Evolutionary conservation across 78 protist species (phyloP), one percentile per base, ranked within the genome.

Genomic region (Dictyostelium capitatum): DNA sequence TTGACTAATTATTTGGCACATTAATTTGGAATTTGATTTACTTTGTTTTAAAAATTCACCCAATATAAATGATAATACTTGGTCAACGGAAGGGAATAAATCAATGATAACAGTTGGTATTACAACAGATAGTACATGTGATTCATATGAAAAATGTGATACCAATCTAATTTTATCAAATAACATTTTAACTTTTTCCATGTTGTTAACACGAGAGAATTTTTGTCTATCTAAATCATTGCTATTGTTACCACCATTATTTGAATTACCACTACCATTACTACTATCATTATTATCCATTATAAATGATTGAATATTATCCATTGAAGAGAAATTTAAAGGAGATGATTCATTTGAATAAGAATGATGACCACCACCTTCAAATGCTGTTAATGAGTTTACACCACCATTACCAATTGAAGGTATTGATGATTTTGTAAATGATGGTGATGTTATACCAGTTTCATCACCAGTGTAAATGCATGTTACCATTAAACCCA

Each of bases 21-120:
- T 87, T 30, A 87, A n/a, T 43, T 87, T 87, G 0, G 93, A 82
- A 50, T 74, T 77, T 6, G 93, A 64, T 64, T 87, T 87, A 14
- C 84, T 65, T 87, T 87, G 93, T 87, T 87, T 87, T 48, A 87
- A 51, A 20, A 87, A 87, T 77, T 87, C 93, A 43, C 93, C 93
- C 6, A 87, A 78, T 28, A 87, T 87, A 77, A 87, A 87, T 50
- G 93, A 87, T 2, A 87, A 46, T n/a, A 87, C 69, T 51, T 87
- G 93, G 32, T 87, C 93, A 50, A 87, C 93, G 6, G 84, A 77
- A 23, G 93, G 93, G 59, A 75, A 87, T 11, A 87, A 20, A 77
- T 87, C 93, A 0, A 87, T 70, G 37, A 87, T 87, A 15, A 87
- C 79, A 2, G 78, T 59, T 47, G 93, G 93, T 48, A 87, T 65